Percentiles rank a stretch among this genome's conserved stretches.
Evolutionary conservation across 2,329 filamentous ascomycete genomes (phyloP).

Genomic region (Blastomyces gilchristii): DNA sequence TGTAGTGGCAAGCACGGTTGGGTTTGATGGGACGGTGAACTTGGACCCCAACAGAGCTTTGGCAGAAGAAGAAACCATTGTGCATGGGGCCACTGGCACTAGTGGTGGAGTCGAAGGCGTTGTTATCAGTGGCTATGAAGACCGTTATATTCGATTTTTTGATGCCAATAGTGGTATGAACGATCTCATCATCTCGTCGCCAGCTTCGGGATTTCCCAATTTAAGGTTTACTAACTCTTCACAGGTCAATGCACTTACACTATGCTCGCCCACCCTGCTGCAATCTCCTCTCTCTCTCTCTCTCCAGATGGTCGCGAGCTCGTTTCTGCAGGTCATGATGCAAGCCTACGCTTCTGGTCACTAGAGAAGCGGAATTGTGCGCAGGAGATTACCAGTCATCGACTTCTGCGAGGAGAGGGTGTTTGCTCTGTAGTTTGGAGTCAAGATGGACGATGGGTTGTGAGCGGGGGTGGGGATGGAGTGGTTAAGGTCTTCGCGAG

Average conservation of each 20-base stretch:
- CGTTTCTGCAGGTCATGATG: slow-evolving; percentile 91
- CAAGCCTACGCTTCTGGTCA: slow-evolving; percentile 91
- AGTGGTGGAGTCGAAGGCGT: slow-evolving; percentile 80
- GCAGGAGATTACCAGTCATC: slow-evolving; percentile 87
- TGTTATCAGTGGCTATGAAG: slow-evolving; percentile 93
- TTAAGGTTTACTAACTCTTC: slow-evolving; percentile 5
- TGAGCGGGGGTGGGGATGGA: slow-evolving; percentile 88
- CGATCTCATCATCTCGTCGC: slow-evolving; percentile 2
- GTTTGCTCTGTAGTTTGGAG: slow-evolving; percentile 94
- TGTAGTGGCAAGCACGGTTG: slow-evolving; percentile 75
- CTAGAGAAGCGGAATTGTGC: slow-evolving; percentile 91
- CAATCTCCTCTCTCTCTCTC: slow-evolving; percentile 82
- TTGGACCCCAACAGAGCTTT: slow-evolving; percentile 54
- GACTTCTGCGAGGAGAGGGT: slow-evolving; percentile 90
- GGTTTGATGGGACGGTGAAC: slow-evolving; percentile 56
- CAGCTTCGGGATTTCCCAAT: neutral
- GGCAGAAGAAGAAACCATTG: slow-evolving; percentile 58
- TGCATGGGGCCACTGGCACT: slow-evolving; percentile 72
- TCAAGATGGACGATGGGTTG: slow-evolving; percentile 86
- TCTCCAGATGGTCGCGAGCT: slow-evolving; percentile 90
- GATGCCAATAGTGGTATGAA: slow-evolving; percentile 94
- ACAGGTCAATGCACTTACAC: slow-evolving; percentile 97
- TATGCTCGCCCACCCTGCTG: slow-evolving; percentile 91
- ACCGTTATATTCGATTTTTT: slow-evolving; percentile 91
- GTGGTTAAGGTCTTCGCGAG: slow-evolving; percentile 77